These are phyloP conservation scores for Helianthus annuus DNA, from an alignment of 129 eudicot species.

Conservation along the genomic window HanXRQr2.0-SUNRISE NC_035433.2:87887757-87888256, in stretches of 20 bases:
- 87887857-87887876: background rate
- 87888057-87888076: background rate
- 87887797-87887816: background rate
- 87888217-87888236: background rate
- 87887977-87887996: background rate
- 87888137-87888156: background rate
- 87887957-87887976: background rate
- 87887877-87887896: no score
- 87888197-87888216: constrained; percentile 3
- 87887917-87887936: background rate
- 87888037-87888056: background rate
- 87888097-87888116: background rate
- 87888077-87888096: background rate
- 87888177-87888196: background rate
- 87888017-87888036: background rate
- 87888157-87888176: background rate
- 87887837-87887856: background rate
- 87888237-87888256: constrained; percentile 2
- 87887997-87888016: background rate
- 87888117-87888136: background rate
- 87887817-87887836: background rate
- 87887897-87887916: no score
- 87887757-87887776: background rate
- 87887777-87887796: background rate
- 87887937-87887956: background rate